Evolutionary conservation across 2,329 filamentous ascomycete genomes (phyloP), one percentile per base, ranked within the genome.

Genomic region (Ascochyta koolunga): DNA sequence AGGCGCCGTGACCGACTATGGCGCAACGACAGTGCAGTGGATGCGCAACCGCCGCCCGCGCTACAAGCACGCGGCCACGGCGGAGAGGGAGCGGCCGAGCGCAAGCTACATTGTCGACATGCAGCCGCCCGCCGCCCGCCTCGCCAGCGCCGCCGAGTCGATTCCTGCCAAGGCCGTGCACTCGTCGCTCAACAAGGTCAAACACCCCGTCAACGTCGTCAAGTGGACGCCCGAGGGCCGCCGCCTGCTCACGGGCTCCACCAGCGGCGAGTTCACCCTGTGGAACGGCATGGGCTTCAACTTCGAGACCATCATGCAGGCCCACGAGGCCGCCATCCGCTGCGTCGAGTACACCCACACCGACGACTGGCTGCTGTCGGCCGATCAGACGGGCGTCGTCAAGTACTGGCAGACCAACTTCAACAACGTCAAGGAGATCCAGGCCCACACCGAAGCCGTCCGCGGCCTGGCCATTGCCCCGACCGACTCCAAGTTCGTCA

Each of bases 351-450:
- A 96, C 80, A 96, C 95, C 2, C 91, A 98, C 76, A 96, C 90
- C 66, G 91, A 96, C 71, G 95, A 99, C 77, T 99, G 95, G 93
- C 82, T 99, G 11, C 85, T 99, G 48, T 98, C 95, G 7, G 93
- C 91, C 47, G 95, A 98, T 71, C 93, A 98, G 74, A 92, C 95
- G 65, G 95, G 95, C 51, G 84, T 95, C 59, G 89, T 99, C 77
- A 98, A 98, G 78, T 99, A 99, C 78, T 98, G 93, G 91, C 92
- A 97, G 75, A 91, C 93, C 27, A 99, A 98, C 74, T 97, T 99
- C 79, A 98, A 99, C 82, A 97, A 98, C 68, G 92, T 98, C 55
- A 91, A 98, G 75, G 93, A 91, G 47, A 91, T 99, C 48, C 88
- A 93, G 70, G 95, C 92, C 6, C 95, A 98, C 71, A 86, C 86